Base-by-base conservation (phyloP, 2,329 filamentous ascomycete genomes). In the Aspergillus brunneoviolaceus region DNA sequence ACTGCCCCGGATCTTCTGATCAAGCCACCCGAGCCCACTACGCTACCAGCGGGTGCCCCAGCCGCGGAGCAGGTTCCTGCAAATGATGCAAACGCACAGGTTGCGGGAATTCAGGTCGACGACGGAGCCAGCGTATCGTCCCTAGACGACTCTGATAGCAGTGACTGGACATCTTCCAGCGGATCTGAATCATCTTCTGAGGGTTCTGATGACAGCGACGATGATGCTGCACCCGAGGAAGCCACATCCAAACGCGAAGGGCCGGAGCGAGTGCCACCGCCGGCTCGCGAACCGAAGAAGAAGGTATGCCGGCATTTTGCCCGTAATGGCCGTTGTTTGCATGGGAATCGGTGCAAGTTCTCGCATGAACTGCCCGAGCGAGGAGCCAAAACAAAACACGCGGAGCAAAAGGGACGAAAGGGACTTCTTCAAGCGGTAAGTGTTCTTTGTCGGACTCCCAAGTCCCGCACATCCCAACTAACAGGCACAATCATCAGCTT, bases 381-480 rank as follows among this genome's bases (percentile, higher is more conserved):
- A 58, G 65, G 55, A 39, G 59, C 59, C 16, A 74, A 74, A 61
- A 14, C 64, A n/a, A 72, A 71, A 60, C 59, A 63, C 9, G 58
- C 62, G 31, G 70, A 70, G 62, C 68, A 68, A 59, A 69, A 69
- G 60, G 69, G 63, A 61, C 68, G 77, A 60, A 78, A 80, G 65
- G 75, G 78, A 31, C 69, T 82, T 54, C 75, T 76, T 56, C 76
- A 81, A 62, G 71, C 76, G 59, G 78, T 80, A 63, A 69, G 76
- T 73, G 45, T 39, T 54, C 25, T 27, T 29, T 31, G 45, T 27
- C 27, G 9, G 16, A 27, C 49, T 33, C 16, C 31, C 25, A 9
- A 21, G 14, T 16, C 51, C 3, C 35, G 6, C 23, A 12, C 49
- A 6, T 21, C 12, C 29, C 29, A 21, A 35, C 64, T 65, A 58